Base-by-base conservation (phyloP, 2,329 filamentous ascomycete species). In the Colletotrichum sp. region DNA sequence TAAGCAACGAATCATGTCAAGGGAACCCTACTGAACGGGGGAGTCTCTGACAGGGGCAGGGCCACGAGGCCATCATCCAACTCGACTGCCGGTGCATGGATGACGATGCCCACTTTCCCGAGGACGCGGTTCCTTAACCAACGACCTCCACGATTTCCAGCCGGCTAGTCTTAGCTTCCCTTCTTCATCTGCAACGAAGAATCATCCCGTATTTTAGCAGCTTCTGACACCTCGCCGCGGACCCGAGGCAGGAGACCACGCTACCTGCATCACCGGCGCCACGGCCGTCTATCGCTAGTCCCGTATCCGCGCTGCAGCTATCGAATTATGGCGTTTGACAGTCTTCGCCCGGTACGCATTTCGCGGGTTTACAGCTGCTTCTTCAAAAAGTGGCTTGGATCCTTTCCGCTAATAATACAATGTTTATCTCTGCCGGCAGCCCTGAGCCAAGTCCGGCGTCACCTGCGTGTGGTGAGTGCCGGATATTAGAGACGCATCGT, bases 221-320 rank as follows among this genome's bases (percentile, higher is more conserved):
- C 3, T 0, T 52, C 10, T 24, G 43, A 1, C n/a, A 52, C 1
- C 10, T 52, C 43, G 43, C 10, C 0, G 43, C n/a, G 43, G 43
- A 0, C n/a, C 43, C 43, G n/a, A 52, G 43, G 10, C 2, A 52
- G 43, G 1, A 1, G 43, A 13, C n/a, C n/a, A 52, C 43, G 43
- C 43, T 52, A 21, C 43, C 2, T 13, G 6, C n/a, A 52, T 4
- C 43, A 10, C 43, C 43, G n/a, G n/a, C 43, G 43, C 43, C n/a
- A 52, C 43, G 43, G 43, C 43, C 43, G 43, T 13, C 43, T 8
- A 21, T 21, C 43, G 7, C 43, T 52, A 52, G 43, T n/a, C 13
- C 43, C 0, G 6, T 24, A 52, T 24, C 43, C 43, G 43, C 43
- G 43, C 43, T 52, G 43, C 2, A 52, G 10, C 43, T 52, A 52